Conservation (phyloP, 306 rosid genomes). For the Glycyrrhiza uralensis region DNA sequence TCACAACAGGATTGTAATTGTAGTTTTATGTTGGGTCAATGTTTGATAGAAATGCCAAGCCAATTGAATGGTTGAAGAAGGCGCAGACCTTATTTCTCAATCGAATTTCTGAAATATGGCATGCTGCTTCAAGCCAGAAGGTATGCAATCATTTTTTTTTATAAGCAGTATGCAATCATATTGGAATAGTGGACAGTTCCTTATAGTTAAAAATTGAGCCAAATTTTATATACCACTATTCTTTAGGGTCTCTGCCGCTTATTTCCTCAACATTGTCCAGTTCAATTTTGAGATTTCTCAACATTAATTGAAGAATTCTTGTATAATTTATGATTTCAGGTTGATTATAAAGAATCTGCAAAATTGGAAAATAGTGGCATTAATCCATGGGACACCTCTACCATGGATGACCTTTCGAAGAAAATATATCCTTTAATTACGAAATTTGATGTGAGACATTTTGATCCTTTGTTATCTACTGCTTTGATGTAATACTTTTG, state of each 20-base stretch:
- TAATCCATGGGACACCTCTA: conserved; percentile 85
- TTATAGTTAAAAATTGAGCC: conserved; percentile 1
- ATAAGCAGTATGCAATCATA: conserved; percentile 35
- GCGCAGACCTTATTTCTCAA: conserved; percentile 58
- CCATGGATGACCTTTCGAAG: conserved; percentile 45
- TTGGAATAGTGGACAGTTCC: conserved; percentile 17
- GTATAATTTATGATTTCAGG: conserved; percentile 44
- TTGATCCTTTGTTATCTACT: conserved; percentile 17
- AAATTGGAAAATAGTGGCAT: conserved; percentile 29
- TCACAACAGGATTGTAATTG: not conserved
- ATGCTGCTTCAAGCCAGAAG: conserved; percentile 44
- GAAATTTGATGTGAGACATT: conserved; percentile 57
- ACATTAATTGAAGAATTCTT: conserved; percentile 1
- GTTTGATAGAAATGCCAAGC: conserved; percentile 68
- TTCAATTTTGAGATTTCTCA: conserved; percentile 22
- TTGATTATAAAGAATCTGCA: conserved; percentile 31
- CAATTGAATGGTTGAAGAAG: conserved; percentile 65
- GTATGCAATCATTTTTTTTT: conserved; percentile 37
- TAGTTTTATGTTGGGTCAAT: conserved; percentile 24
- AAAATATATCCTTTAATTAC: conserved; percentile 44
- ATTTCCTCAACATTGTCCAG: conserved; percentile 9
- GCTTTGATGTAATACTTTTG: not conserved
- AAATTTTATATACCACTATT: not conserved
- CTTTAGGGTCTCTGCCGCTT: not conserved
- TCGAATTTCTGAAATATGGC: conserved; percentile 54